Conservation (phyloP, 495 filamentous ascomycete genomes). For the Rusavskia elegans region DNA sequence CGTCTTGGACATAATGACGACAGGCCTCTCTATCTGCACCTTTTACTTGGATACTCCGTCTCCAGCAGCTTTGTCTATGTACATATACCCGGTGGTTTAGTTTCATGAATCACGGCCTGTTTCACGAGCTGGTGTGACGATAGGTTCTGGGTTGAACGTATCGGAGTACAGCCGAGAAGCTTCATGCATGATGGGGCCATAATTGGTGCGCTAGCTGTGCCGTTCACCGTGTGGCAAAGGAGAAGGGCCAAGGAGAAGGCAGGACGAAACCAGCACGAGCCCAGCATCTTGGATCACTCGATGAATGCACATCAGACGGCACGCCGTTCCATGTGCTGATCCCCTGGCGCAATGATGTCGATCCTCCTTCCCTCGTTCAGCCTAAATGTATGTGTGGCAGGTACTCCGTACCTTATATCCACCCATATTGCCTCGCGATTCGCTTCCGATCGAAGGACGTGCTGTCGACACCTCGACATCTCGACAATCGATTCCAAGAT, state of each 20-base stretch:
- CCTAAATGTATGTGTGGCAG: neutral
- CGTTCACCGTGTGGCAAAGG: neutral
- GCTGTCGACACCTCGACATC: too few species aligned
- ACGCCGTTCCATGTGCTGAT: neutral
- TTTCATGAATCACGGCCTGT: too few species aligned
- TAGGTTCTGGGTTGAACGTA: too few species aligned
- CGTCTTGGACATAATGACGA: neutral
- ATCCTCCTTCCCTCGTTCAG: conserved; percentile 1
- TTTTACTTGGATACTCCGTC: too few species aligned
- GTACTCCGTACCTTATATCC: neutral
- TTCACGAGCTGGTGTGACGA: too few species aligned
- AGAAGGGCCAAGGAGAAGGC: neutral
- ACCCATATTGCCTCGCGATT: neutral
- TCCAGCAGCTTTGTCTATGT: too few species aligned
- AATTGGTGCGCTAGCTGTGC: neutral
- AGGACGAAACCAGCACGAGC: neutral
- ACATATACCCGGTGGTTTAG: too few species aligned
- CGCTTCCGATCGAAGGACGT: too few species aligned
- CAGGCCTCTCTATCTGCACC: neutral
- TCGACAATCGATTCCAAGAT: too few species aligned
- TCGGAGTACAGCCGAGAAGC: too few species aligned
- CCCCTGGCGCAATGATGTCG: neutral
- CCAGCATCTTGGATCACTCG: neutral
- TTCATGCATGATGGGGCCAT: neutral
- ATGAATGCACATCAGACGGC: neutral